phyloP scores from a whole-genome alignment of 2,329 filamentous ascomycete species.

The Cercospora sp. region DNA sequence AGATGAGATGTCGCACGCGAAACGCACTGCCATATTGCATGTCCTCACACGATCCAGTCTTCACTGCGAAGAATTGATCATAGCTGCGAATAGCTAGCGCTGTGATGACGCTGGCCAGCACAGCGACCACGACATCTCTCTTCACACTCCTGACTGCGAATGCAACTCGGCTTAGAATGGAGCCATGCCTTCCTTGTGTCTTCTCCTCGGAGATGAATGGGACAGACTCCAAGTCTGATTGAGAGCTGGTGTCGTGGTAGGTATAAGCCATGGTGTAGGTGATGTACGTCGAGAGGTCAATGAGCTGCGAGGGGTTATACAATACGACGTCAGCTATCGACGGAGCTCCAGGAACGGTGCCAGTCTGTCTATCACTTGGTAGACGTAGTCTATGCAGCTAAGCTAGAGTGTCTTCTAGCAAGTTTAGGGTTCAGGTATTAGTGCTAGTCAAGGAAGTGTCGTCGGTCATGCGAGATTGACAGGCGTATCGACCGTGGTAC shows the following conservation, averaged over 20 bases:
- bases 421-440: not conserved
- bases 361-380: not conserved
- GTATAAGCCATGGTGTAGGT: not conserved
- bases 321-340: not conserved
- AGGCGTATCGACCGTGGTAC: not conserved
- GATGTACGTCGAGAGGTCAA: not conserved
- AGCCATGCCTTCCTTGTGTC: not conserved
- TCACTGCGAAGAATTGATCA: not conserved
- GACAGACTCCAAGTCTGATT: not conserved
- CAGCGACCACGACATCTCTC: not conserved
- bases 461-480: not conserved
- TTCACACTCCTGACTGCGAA: not conserved
- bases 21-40: not conserved
- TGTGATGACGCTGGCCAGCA: not conserved
- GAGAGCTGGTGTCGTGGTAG: not conserved
- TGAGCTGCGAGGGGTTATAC: not conserved
- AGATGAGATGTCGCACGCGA: too few species aligned
- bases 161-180: not conserved
- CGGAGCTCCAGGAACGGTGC: not conserved
- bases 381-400: not conserved
- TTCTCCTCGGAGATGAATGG: not conserved
- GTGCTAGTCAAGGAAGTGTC: not conserved
- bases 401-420: not conserved
- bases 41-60: not conserved
- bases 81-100: not conserved